These are phyloP conservation scores for Dichotomocladium elegans DNA, from an alignment of 371 early-diverging fungal species.

Conservation along the genomic window DNA sequence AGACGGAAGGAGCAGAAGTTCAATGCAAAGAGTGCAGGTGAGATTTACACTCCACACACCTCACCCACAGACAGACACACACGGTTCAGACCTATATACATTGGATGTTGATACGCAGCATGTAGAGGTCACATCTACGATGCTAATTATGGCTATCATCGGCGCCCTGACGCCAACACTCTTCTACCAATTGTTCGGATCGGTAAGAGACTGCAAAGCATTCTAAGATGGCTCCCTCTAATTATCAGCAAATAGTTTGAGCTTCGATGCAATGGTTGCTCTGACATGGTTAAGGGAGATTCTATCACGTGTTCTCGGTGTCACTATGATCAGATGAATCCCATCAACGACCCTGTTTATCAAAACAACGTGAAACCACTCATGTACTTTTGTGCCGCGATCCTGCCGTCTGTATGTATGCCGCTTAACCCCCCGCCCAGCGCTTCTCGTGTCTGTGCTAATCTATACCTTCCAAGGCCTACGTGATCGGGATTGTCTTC, in stretches of 20 bases:
- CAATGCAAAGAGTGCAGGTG: constrained; percentile 90
- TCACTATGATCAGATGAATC: constrained; percentile 63
- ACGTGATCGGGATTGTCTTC: constrained; percentile 90
- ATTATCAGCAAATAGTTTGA: constrained; percentile 46
- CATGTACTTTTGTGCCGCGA: constrained; percentile 85
- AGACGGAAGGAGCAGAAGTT: constrained; percentile 89
- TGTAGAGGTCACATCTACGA: constrained; percentile 86
- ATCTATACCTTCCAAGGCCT: constrained; percentile 48
- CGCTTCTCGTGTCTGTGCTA: background rate
- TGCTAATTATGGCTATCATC: constrained; percentile 92
- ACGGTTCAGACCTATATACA: too few relatives aligned
- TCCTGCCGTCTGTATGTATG: constrained; percentile 64
- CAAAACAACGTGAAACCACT: constrained; percentile 76
- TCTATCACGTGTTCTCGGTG: constrained; percentile 58
- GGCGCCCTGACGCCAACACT: constrained; percentile 92
- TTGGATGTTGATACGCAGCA: too few relatives aligned
- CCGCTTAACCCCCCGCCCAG: background rate
- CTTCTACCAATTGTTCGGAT: constrained; percentile 90
- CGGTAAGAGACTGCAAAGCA: constrained; percentile 32
- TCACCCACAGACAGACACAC: too few relatives aligned
- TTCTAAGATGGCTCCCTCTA: background rate
- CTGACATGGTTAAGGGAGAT: constrained; percentile 21
- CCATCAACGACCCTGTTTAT: constrained; percentile 81
- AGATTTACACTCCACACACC: too few relatives aligned
- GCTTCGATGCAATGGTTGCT: constrained; percentile 53